phyloP scores from a whole-genome alignment of 1,284 basidiomycete species.

The Fomitopsis pinicola region DNA sequence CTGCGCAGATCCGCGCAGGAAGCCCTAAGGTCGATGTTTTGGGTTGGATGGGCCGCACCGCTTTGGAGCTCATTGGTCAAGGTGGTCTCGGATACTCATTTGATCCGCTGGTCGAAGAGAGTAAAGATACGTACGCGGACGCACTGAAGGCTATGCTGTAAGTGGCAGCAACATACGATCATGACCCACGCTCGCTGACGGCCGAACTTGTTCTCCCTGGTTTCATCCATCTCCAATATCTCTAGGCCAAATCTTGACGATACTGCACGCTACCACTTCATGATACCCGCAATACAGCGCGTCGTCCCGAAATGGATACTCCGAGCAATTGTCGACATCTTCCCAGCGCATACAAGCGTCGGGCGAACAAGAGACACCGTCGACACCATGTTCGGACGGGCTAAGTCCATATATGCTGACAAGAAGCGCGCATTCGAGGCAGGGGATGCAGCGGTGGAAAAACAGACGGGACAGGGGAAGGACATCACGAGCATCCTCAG shows the following conservation, averaged over 20 bases:
- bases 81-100: slow-evolving; percentile 33
- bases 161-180: too few species aligned
- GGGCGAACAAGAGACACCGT: too few species aligned
- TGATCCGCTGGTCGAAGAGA: slow-evolving; percentile 22
- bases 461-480: slow-evolving; percentile 24
- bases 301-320: too few species aligned
- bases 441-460: slow-evolving; percentile 22
- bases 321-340: too few species aligned
- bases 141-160: slow-evolving; percentile 18
- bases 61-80: slow-evolving; percentile 33
- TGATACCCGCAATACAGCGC: too few species aligned
- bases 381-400: too few species aligned
- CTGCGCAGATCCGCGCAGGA: slow-evolving; percentile 7
- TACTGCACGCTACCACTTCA: too few species aligned
- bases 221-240: too few species aligned
- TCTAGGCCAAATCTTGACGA: too few species aligned
- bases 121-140: slow-evolving; percentile 19
- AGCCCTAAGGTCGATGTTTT: slow-evolving; percentile 26
- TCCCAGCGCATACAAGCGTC: too few species aligned
- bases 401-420: slow-evolving; percentile 8
- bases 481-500: slow-evolving; percentile 28
- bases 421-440: slow-evolving; percentile 20
- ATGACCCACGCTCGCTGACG: too few species aligned
- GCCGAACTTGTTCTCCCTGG: too few species aligned
- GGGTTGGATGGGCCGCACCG: slow-evolving; percentile 28